phyloP scores from a whole-genome alignment of 2,329 filamentous ascomycete genomes.

The Hymenoscyphus scutula region DNA sequence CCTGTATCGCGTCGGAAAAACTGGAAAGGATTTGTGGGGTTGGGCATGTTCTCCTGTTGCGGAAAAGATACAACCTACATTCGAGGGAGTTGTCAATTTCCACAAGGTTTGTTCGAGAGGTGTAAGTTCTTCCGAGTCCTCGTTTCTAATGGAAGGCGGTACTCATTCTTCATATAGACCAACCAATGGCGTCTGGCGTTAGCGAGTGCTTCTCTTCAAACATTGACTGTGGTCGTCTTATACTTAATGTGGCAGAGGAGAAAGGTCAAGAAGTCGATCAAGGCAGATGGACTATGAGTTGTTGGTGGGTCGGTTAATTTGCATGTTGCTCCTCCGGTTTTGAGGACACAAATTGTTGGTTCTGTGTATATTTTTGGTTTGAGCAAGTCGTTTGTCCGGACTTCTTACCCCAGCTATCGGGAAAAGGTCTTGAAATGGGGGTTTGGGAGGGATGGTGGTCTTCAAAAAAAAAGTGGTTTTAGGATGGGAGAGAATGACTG shows the following conservation, averaged over 20 bases:
- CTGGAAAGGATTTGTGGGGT: conserved; percentile 26
- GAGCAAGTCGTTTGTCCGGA: no score
- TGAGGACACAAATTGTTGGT: no score
- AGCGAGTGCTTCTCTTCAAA: conserved; percentile 13
- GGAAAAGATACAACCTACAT: conserved; percentile 23
- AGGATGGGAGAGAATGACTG: no score
- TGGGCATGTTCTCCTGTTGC: conserved; percentile 25
- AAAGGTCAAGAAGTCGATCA: conserved; percentile 11
- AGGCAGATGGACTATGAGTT: not conserved
- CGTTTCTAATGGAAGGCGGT: not conserved
- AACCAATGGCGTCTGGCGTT: conserved; percentile 14
- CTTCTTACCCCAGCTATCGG: no score
- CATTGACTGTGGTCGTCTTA: conserved; percentile 10
- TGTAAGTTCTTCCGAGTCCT: conserved; percentile 9
- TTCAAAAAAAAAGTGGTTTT: no score
- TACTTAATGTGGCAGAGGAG: conserved; percentile 11
- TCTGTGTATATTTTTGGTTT: no score
- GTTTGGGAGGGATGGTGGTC: no score
- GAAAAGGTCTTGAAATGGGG: no score
- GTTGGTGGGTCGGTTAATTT: not conserved
- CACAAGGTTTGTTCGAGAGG: conserved; percentile 22
- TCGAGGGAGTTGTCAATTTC: conserved; percentile 26
- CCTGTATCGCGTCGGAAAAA: conserved; percentile 23
- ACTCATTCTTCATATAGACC: conserved; percentile 1
- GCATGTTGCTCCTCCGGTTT: not conserved